Base-by-base conservation (phyloP, 148 eudicot species). In the Salicornia ramosissima region DNA sequence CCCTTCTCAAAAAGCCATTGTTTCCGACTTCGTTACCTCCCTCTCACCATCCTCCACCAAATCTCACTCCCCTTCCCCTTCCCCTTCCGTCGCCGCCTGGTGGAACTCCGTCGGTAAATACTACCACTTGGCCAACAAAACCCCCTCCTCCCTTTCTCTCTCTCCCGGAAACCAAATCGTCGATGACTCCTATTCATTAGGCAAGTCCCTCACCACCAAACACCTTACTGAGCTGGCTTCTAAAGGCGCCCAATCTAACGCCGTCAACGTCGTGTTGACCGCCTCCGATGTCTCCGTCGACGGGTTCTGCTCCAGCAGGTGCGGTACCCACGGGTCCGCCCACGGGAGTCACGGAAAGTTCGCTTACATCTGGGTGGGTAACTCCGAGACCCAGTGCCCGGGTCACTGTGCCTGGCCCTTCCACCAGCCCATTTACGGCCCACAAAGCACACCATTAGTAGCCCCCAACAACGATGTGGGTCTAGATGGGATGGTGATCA, bases 381-480 rank as follows among this genome's bases (percentile, higher is more conserved):
- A 85, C 71, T 74, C 88, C 0, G 83, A 74, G 42, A 74, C 64
- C 3, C 91, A 86, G 22, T 89, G 96, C 31, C 87, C 96, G 24
- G 95, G 94, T 6, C 84, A 84, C 43, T 86, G 94, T 69, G 92
- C 92, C 0, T 87, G 91, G 91, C 91, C 92, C 2, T 88, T 85
- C 46, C 87, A 83, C 67, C 83, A 86, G 71, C 95, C 91, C 67
- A 79, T 86, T 4, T 81, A 80, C 76, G 95, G 95, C 39, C 95
- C 95, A 54, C 88, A 89, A 58, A 73, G 60, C 64, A 72, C 89
- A 6, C 85, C 95, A 4, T 64, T 86, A 25, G 80, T 86, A 10
- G 82, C 90, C 0, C 95, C 95, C 14, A 86, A 89, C 68, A 51
- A 60, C 61, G 87, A 89, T 39, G 87, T 89, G 71, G 95, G 95